Conservation (phyloP, 208 protist species). For the Strigomonas culicis region DNA sequence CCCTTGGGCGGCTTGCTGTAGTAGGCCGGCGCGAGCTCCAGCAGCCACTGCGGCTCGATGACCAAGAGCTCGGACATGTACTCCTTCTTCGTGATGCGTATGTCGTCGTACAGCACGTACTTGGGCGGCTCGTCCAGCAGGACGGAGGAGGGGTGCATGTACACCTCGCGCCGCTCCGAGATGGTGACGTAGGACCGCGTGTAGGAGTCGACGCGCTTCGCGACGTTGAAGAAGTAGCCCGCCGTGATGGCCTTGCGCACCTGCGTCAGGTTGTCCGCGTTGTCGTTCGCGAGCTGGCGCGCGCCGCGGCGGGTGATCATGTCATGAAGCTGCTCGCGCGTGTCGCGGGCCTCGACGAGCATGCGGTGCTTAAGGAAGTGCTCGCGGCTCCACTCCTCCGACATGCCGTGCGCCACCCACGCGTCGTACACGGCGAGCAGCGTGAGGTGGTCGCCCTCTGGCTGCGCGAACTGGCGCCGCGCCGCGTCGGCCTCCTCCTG, state of each 20-base stretch:
- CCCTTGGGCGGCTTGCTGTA: constrained; percentile 75
- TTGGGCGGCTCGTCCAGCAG: constrained; percentile 86
- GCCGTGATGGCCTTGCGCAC: constrained; percentile 95
- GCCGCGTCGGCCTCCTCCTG: constrained; percentile 94
- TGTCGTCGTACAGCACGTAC: constrained; percentile 98
- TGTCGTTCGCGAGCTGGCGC: constrained; percentile 92
- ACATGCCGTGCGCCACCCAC: constrained; percentile 87
- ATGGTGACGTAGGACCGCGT: constrained; percentile 79
- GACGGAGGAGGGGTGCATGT: constrained; percentile 83
- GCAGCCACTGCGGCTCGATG: constrained; percentile 94
- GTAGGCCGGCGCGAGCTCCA: constrained; percentile 94
- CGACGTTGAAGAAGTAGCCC: constrained; percentile 98
- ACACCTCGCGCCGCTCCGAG: constrained; percentile 86
- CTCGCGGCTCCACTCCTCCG: constrained; percentile 95
- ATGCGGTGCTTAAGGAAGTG: constrained; percentile 98
- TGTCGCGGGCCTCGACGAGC: constrained; percentile 95
- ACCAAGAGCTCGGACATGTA: constrained; percentile 95
- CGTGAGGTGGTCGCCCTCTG: constrained; percentile 97
- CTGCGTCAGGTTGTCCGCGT: constrained; percentile 76
- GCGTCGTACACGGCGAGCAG: constrained; percentile 95
- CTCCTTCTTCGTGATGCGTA: constrained; percentile 96
- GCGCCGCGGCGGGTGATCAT: constrained; percentile 94
- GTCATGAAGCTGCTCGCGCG: constrained; percentile 94
- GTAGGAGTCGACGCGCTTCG: constrained; percentile 84
- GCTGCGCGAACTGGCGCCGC: constrained; percentile 95